phyloP scores from a whole-genome alignment of 805 yeast species.

The Wickerhamiella kazuoi region DNA sequence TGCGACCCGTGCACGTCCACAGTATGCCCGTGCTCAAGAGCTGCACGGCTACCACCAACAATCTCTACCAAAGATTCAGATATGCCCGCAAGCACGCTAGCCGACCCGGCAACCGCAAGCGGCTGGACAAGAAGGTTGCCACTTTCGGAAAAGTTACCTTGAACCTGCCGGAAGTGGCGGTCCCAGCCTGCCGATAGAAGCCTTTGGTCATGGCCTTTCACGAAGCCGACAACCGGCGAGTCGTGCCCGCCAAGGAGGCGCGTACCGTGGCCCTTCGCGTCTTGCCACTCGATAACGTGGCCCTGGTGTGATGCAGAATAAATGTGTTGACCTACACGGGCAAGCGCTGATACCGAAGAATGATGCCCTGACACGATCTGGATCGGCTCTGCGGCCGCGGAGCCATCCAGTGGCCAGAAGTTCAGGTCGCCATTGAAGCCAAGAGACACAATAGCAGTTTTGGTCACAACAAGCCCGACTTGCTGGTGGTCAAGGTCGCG shows the following conservation, averaged over 20 bases:
- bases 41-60: slow-evolving; percentile 17
- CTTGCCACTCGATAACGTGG: slow-evolving; percentile 41
- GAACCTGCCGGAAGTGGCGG: slow-evolving; percentile 38
- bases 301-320: slow-evolving; percentile 77
- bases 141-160: slow-evolving; percentile 18
- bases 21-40: slow-evolving; percentile 26
- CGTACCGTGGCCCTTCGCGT: slow-evolving; percentile 21
- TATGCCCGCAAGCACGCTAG: slow-evolving; percentile 26
- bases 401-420: slow-evolving; percentile 28
- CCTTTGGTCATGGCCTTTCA: slow-evolving; percentile 18
- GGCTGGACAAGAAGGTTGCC: slow-evolving; percentile 33
- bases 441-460: slow-evolving; percentile 42
- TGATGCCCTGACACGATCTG: slow-evolving; percentile 58
- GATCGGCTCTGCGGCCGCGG: slow-evolving; percentile 11
- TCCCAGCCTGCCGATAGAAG: slow-evolving; percentile 74
- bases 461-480: slow-evolving; percentile 61
- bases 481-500: slow-evolving; percentile 45
- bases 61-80: slow-evolving; percentile 28
- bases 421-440: slow-evolving; percentile 57
- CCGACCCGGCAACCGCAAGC: slow-evolving; percentile 25
- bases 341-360: slow-evolving; percentile 51
- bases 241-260: slow-evolving; percentile 32
- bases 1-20: slow-evolving; percentile 26
- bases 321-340: slow-evolving; percentile 15
- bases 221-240: slow-evolving; percentile 46